Conservation (phyloP, 192 early-diverging fungal genomes). For the Umbelopsis sp. region DNA sequence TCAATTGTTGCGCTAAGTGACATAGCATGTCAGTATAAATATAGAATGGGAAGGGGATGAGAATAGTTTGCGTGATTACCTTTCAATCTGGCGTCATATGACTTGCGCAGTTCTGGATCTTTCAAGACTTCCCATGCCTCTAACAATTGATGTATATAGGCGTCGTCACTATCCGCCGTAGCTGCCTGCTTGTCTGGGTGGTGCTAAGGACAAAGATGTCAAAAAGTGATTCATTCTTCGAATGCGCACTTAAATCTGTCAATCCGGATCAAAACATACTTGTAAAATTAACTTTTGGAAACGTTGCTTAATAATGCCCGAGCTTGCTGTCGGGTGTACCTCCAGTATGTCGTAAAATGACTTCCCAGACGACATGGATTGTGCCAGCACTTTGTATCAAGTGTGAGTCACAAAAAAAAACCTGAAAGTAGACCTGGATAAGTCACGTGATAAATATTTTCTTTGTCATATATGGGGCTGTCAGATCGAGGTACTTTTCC, state of each 20-base stretch:
- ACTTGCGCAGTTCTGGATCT: slow-evolving; percentile 41
- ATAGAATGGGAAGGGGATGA: neutral
- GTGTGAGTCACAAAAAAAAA: neutral
- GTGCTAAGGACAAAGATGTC: slow-evolving; percentile 29
- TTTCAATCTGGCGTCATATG: slow-evolving; percentile 54
- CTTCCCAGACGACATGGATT: neutral
- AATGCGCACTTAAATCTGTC: neutral
- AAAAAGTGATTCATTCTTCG: neutral
- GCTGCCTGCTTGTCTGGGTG: slow-evolving; percentile 58
- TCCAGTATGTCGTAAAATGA: slow-evolving; percentile 57
- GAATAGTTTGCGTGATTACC: slow-evolving; percentile 21
- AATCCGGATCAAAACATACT: slow-evolving; percentile 22
- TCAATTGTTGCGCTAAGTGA: slow-evolving; percentile 30
- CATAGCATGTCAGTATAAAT: neutral
- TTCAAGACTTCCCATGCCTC: slow-evolving; percentile 61
- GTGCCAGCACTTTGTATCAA: neutral
- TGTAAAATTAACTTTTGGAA: slow-evolving; percentile 57
- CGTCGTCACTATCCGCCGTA: slow-evolving; percentile 16
- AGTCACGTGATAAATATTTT: neutral
- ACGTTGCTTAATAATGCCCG: slow-evolving; percentile 50
- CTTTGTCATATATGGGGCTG: slow-evolving; percentile 9
- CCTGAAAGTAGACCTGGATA: neutral
- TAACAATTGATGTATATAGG: slow-evolving; percentile 41
- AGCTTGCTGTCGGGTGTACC: slow-evolving; percentile 44
- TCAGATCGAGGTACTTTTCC: neutral